phyloP scores from a whole-genome alignment of 495 filamentous ascomycete species.

The Aspergillus coremiiformis region DNA sequence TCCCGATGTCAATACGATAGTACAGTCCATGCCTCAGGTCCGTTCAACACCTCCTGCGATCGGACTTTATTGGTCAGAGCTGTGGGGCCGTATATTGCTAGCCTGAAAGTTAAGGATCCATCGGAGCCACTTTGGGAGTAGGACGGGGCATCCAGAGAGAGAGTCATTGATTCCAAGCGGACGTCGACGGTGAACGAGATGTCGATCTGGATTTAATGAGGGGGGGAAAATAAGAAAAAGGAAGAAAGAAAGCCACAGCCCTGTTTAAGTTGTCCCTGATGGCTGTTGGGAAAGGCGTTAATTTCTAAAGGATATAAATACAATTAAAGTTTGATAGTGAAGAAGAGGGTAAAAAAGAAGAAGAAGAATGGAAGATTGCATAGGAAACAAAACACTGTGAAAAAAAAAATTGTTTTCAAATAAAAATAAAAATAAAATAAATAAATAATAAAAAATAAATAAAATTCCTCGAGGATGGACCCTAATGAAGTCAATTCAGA shows the following conservation, averaged over 20 bases:
- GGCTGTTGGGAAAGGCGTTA: no score
- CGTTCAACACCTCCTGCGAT: neutral
- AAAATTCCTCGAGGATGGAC: neutral
- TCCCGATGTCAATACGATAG: no score
- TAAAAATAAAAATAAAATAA: neutral
- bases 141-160: no score
- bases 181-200: neutral
- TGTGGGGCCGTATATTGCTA: neutral
- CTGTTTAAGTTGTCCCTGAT: neutral
- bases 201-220: neutral
- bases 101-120: neutral
- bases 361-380: no score
- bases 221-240: no score
- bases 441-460: neutral
- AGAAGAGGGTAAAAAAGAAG: no score
- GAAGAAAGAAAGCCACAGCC: no score
- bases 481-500: neutral
- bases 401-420: no score
- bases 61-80: neutral
- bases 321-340: no score
- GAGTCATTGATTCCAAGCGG: constrained; percentile 1
- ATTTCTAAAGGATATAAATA: no score
- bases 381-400: no score
- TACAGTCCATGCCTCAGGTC: no score
- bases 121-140: neutral